These are phyloP conservation scores for Nannizziopsis barbatae DNA, from an alignment of 2,329 filamentous ascomycete species.

Conservation along the genomic window DNA sequence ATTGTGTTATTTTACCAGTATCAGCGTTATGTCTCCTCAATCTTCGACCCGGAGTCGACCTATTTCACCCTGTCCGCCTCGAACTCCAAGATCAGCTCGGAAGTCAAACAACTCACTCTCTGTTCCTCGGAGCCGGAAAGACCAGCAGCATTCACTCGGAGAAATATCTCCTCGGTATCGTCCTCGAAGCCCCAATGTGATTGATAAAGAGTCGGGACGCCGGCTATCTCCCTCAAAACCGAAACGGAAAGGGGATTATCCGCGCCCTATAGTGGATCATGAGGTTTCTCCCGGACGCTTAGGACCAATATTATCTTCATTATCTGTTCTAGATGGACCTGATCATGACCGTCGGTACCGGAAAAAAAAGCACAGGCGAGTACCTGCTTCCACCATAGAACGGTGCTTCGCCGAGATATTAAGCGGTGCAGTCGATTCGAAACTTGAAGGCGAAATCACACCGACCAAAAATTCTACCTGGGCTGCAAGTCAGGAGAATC, in stretches of 20 bases:
- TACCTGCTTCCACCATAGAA: conserved; percentile 11
- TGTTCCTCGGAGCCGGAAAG: conserved; percentile 7
- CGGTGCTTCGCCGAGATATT: conserved; percentile 14
- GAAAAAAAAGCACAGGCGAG: conserved; percentile 1
- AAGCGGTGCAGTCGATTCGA: conserved; percentile 9
- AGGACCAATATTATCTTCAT: conserved; percentile 5
- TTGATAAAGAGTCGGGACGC: neutral
- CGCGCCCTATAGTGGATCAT: neutral
- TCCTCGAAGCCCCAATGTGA: neutral
- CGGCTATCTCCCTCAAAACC: neutral
- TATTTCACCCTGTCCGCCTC: neutral
- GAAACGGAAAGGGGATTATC: neutral
- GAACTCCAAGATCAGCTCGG: neutral
- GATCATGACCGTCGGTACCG: neutral
- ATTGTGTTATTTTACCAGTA: too few species aligned
- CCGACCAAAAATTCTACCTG: too few species aligned
- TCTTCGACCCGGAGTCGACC: neutral
- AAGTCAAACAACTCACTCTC: neutral
- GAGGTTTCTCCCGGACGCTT: neutral
- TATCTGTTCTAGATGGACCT: neutral
- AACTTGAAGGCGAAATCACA: neutral
- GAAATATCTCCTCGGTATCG: neutral
- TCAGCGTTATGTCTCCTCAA: neutral
- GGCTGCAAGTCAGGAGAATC: too few species aligned
- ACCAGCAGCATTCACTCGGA: neutral